Base-by-base conservation (phyloP, 2,329 filamentous ascomycete species). In the Plenodomus biglobosus region DNA sequence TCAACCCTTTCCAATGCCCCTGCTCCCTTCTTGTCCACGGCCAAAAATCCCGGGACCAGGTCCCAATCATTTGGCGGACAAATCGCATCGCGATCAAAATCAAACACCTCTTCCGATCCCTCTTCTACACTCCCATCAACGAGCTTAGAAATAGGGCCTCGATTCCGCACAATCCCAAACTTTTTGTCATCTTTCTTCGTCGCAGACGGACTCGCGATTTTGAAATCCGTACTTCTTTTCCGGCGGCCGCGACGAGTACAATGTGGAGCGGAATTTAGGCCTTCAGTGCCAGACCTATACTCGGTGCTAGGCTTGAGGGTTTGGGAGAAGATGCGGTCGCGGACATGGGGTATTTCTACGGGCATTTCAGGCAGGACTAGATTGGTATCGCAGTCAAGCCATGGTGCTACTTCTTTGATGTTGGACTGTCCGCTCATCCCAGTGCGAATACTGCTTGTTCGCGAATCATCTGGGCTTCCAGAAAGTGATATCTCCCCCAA, bases 401-500 rank as follows among this genome's bases (percentile, higher is more conserved):
- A 66, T 4, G 65, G 63, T 2, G 62, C 53, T 2, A 65, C 52
- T 38, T 65, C 61, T 30, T 46, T 46, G 27, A 64, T 59, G 8
- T 61, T 49, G 30, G 36, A 50, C 3, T 17, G 40, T 5, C 48
- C 47, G 35, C 48, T 59, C 8, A 22, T 19, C 1, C 38, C 21
- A 5, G 48, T 53, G 8, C 50, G 51, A 3, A 22, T 40, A 24
- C 50, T 61, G 35, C 57, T 62, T 27, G 38, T 8, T 2, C 40
- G 46, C 3, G 56, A 63, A 4, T 22, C 17, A 11, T 10, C 30
- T 10, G 42, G 41, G 11, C 44, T 56, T 20, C 24, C 27, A 13
- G 13, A 37, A 5, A 21, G 10, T 2, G 15, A 8, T 5, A 36
- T 11, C 6, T 50, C 24, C 15, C 22, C 34, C 8, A 13, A 24